Evolutionary conservation across 1,284 basidiomycete genomes (phyloP), one percentile per base, ranked within the genome.

Genomic region (Tylopilus sp.): DNA sequence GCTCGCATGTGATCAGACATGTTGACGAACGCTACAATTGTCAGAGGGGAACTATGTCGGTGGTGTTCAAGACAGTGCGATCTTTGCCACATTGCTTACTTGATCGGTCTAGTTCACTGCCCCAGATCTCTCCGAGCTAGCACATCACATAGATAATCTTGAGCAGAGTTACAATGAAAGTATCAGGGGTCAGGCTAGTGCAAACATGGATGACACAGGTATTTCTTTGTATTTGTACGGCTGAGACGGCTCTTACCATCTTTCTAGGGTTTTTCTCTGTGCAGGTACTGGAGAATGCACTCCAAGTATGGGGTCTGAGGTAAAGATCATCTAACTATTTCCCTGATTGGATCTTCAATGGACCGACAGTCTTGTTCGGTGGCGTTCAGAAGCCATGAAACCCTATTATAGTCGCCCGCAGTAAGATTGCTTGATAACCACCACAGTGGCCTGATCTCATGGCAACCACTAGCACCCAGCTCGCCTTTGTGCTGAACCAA

Each of bases 151-250:
- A 18, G 88, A 92, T 63, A 60, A 63, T 7, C 70, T 88, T 10
- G 86, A 87, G 60, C 76, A 77, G 59, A 74, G 74, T 51, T 78
- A 82, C 49, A 70, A 80, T 48, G 72, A 77, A 35, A 71, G 70
- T 42, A 74, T 71, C 51, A 60, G 64, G 2, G 71, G 66, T 2
- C 65, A 63, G 65, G 69, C 69, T 4, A 89, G 81, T 63, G 79
- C 78, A 44, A 95, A 96, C 64, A 92, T 92, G 86, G 92, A 94
- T 59, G 92, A 94, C 64, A 89, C 89, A 38, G 88, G 85, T 81
- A 54, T 44, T 8, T 48, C 13, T 30, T 34, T 30, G 18, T 6
- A 39, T 19, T 3, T 33, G 9, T 38, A 8, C 19, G 33, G 13
- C 16, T 10, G 13, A 33, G 12, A 8, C 13, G 10, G 38, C 2